Evolutionary conservation across 345 rosid genomes (phyloP), one percentile per base, ranked within the genome.

Genomic region (Lepidium africanum): DNA sequence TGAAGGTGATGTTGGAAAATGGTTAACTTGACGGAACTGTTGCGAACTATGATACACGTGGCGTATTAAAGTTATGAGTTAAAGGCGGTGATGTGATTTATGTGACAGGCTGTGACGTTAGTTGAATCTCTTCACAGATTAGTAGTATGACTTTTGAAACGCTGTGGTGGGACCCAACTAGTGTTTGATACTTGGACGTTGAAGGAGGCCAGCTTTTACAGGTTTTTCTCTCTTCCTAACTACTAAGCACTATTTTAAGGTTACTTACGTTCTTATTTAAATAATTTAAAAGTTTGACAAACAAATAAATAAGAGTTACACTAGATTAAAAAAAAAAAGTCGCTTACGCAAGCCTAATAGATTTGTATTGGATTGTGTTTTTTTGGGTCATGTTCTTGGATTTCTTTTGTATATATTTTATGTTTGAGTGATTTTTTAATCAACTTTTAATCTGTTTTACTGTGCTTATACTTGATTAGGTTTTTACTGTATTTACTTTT

Each of bases 21-120:
- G 77, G 77, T 21, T 73, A 73, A 66, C 45, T 39, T 66, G 77
- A 66, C 77, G 51, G 66, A 43, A 27, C 43, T 3, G 10, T 32
- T 16, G 72, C 35, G 9, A 61, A 37, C 70, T 72, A 25, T 17
- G 0, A 55, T 47, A 72, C 77, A 65, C 77, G 71, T 73, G 77
- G 32, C 59, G 14, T 50, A 55, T 65, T 61, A 21, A 53, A 19
- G 7, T 54, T 43, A 21, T 41, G 55, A 61, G 30, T 62, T 62
- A 10, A 23, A 65, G 53, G 47, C 60, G 7, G 77, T 73, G 40
- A 48, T 19, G 46, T 19, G 37, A 5, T 21, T 48, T 48, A 10
- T 37, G 40, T 65, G 16, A 65, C 72, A 14, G 40, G 0, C 48
- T 14, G 77, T 73, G 23, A 73, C 23, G 15, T 41, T 73, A 65